Conservation (phyloP, 495 filamentous ascomycete species). For the Tetracladium setigerum region DNA sequence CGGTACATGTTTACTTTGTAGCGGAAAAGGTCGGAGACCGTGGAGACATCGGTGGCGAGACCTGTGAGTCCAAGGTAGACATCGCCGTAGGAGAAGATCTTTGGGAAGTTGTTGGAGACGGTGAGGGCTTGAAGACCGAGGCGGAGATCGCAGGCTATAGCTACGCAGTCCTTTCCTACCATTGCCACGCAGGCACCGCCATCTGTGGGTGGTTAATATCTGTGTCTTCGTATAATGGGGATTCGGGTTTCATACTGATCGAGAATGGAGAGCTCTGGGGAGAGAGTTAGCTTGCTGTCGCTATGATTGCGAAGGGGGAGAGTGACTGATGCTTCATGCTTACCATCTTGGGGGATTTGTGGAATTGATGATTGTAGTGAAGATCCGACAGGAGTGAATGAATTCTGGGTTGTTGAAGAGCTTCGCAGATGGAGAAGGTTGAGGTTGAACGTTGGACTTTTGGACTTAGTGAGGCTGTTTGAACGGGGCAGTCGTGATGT, state of each 20-base stretch:
- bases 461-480: slow-evolving; percentile 6
- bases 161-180: slow-evolving; percentile 99
- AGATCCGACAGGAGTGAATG: background rate
- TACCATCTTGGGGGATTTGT: slow-evolving; percentile 17
- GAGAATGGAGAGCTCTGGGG: slow-evolving; percentile 61
- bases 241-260: slow-evolving; percentile 61
- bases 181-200: slow-evolving; percentile 95
- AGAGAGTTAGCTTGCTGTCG: slow-evolving; percentile 9
- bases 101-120: slow-evolving; percentile 99
- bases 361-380: background rate
- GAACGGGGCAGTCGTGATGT: slow-evolving; percentile 5
- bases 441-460: slow-evolving; percentile 1
- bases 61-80: slow-evolving; percentile 96
- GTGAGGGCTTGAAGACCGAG: slow-evolving; percentile 95
- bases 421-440: slow-evolving; percentile 7
- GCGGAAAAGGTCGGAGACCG: slow-evolving; percentile 93
- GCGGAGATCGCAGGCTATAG: slow-evolving; percentile 97
- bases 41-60: slow-evolving; percentile 89
- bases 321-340: background rate
- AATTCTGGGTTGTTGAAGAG: slow-evolving; percentile 1
- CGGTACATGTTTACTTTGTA: slow-evolving; percentile 99
- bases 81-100: slow-evolving; percentile 96
- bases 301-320: background rate
- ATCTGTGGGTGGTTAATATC: slow-evolving; percentile 45
- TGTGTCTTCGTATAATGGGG: slow-evolving; percentile 4